Conservation (phyloP, 2,329 filamentous ascomycete species). For the Zalaria sp. region DNA sequence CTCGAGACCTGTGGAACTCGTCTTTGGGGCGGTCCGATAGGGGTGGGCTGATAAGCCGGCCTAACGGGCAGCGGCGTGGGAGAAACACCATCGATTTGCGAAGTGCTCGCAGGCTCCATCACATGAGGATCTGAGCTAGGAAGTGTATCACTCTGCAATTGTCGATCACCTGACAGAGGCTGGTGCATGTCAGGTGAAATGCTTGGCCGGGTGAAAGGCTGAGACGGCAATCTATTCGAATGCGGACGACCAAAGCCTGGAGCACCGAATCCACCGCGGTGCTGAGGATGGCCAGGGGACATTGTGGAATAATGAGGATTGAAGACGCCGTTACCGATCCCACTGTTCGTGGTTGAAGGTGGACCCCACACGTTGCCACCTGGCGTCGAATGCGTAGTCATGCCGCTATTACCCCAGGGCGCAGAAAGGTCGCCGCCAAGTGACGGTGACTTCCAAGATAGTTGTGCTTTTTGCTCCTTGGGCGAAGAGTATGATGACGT, state of each 20-base stretch:
- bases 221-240: constrained; percentile 18
- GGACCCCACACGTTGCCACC: constrained; percentile 59
- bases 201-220: constrained; percentile 12
- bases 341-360: constrained; percentile 50
- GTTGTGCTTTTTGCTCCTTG: constrained; percentile 20
- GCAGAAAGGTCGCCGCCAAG: constrained; percentile 5
- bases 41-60: constrained; percentile 16
- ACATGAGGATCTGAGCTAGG: constrained; percentile 13
- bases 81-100: constrained; percentile 15
- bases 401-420: constrained; percentile 7
- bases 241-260: constrained; percentile 16
- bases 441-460: constrained; percentile 9
- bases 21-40: constrained; percentile 20
- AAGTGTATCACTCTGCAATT: constrained; percentile 4
- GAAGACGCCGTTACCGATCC: constrained; percentile 67
- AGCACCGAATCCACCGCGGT: constrained; percentile 7
- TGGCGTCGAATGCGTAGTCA: constrained; percentile 23
- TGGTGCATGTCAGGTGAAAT: constrained; percentile 13
- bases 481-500: constrained; percentile 31
- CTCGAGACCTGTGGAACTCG: constrained; percentile 9
- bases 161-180: constrained; percentile 12
- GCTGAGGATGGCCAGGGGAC: constrained; percentile 26
- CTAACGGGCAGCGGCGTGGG: constrained; percentile 15
- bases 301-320: constrained; percentile 44
- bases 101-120: constrained; percentile 12